phyloP scores from a whole-genome alignment of 2,329 filamentous ascomycete genomes.

The Sphaceloma murrayae region DNA sequence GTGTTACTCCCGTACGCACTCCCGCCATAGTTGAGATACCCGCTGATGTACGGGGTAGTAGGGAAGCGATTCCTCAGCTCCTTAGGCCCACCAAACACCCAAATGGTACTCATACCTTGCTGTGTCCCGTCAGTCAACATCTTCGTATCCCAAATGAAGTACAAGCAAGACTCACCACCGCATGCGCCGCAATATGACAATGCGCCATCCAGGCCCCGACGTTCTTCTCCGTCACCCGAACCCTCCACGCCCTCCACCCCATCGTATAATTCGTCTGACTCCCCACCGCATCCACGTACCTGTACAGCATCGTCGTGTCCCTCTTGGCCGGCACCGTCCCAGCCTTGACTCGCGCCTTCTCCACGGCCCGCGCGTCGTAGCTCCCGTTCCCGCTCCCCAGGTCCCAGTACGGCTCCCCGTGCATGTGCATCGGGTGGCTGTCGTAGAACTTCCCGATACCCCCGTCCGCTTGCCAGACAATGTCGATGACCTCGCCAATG shows the following conservation, averaged over 20 bases:
- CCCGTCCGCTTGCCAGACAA: constrained; percentile 36
- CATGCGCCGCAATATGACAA: constrained; percentile 50
- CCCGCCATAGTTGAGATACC: constrained; percentile 13
- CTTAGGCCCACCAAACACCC: constrained; percentile 5
- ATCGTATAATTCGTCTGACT: constrained; percentile 27
- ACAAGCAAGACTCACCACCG: constrained; percentile 42
- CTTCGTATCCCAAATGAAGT: neutral
- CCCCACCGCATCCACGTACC: constrained; percentile 38
- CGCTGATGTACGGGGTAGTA: constrained; percentile 11
- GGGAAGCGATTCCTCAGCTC: constrained; percentile 1
- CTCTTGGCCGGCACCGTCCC: constrained; percentile 33
- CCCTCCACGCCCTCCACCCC: constrained; percentile 54
- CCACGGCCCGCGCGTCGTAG: constrained; percentile 43
- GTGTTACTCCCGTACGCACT: constrained; percentile 14
- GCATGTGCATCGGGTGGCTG: constrained; percentile 47
- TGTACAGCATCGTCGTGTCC: constrained; percentile 47
- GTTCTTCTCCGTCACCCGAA: constrained; percentile 38
- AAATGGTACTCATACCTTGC: constrained; percentile 12
- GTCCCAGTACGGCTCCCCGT: constrained; percentile 47
- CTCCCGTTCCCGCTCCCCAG: constrained; percentile 45
- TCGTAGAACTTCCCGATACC: constrained; percentile 34
- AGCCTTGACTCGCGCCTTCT: constrained; percentile 33
- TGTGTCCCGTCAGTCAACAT: neutral
- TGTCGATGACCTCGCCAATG: constrained; percentile 48
- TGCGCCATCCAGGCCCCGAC: constrained; percentile 54